Base-by-base conservation (phyloP, 1,284 basidiomycete species). In the Dichomitus squalens region DNA sequence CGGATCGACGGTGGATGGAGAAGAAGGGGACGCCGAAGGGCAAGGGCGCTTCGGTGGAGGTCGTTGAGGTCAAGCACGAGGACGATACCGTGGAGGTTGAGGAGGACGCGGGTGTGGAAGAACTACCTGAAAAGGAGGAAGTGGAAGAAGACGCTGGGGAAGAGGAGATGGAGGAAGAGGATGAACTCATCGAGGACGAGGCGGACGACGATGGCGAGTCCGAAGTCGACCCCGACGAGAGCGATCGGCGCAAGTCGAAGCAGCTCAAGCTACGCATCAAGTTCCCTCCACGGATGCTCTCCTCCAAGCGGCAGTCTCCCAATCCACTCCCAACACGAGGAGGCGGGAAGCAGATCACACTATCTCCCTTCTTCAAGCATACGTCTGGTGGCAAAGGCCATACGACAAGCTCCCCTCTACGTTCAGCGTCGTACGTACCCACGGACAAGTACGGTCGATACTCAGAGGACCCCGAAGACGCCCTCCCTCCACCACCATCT, bases 211-310 rank as follows among this genome's bases (percentile, higher is more conserved):
- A 55, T 20, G 70, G 68, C n/a, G 70, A 70, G 50, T 70, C 70
- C 12, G 70, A 70, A 51, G 58, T 69, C 12, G 69, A 69, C 43
- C 41, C 57, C 48, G 69, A 71, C 36, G 64, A 64, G 33, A 44
- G 63, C 36, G 67, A 66, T 11, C 59, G 54, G 35, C 55, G 64
- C 25, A 64, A 60, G 27, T 69, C 70, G 35, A 71, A 72, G 59
- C 71, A 70, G 52, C 68, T 76, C 31, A 82, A 78, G 63, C 63
- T 78, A 12, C 75, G 73, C 54, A 72, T 78, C 66, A 75, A 72
- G 59, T 66, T 73, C 55, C 67, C 72, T 27, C 64, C 69, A 4
- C 64, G 69, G n/a, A 57, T 58, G 39, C 47, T 63, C 9, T 44
- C 59, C 5, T 44, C 40, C 52, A 60, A 57, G 44, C 55, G 35